Conservation (phyloP, 1,139 yeast genomes). For the Scheffersomyces titani region DNA sequence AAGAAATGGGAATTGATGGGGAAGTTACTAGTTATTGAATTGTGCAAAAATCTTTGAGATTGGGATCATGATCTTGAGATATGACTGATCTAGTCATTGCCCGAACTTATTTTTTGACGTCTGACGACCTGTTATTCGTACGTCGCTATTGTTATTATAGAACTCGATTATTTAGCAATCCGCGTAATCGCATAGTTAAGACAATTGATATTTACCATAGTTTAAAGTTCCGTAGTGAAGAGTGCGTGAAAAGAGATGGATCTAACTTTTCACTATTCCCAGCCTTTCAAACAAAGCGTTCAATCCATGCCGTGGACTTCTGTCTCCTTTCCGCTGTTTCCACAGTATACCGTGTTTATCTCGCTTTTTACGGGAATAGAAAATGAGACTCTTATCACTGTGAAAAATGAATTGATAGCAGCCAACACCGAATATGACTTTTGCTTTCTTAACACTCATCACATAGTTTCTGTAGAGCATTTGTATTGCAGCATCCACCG, state of each 20-base stretch:
- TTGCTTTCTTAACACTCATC: conserved; percentile 41
- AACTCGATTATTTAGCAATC: background rate
- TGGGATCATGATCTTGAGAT: too few relatives aligned
- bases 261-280: background rate
- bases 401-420: conserved; percentile 30
- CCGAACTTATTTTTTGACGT: background rate
- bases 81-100: too few relatives aligned
- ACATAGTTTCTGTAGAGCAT: conserved; percentile 40
- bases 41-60: too few relatives aligned
- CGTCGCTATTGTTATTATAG: too few relatives aligned
- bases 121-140: background rate
- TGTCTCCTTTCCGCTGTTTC: conserved; percentile 35
- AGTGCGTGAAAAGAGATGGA: background rate
- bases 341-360: conserved; percentile 25
- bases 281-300: too few relatives aligned
- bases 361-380: conserved; percentile 24
- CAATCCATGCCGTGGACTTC: background rate
- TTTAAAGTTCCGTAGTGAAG: background rate
- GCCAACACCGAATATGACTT: conserved; percentile 38
- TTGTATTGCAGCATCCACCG: conserved; percentile 34
- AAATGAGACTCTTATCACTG: conserved; percentile 18
- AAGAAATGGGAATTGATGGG: too few relatives aligned
- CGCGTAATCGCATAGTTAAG: background rate
- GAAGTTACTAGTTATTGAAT: too few relatives aligned
- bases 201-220: background rate